These are phyloP conservation scores for Endothia cerciana DNA, from an alignment of 2,329 filamentous ascomycete species.

Conservation along the genomic window DNA sequence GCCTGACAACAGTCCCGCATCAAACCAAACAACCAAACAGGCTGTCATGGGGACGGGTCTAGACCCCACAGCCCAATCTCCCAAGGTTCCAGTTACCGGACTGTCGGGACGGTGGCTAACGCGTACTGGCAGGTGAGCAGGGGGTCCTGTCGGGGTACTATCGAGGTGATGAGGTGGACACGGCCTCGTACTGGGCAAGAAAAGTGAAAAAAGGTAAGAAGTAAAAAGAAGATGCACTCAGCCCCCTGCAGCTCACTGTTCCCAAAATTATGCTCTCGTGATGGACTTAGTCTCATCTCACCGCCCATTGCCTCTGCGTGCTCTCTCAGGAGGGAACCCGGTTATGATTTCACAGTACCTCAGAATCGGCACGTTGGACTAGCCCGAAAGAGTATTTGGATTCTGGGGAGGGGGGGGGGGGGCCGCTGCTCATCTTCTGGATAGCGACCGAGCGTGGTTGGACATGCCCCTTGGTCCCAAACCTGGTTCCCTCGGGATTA, in stretches of 20 bases:
- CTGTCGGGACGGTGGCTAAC: constrained; percentile 24
- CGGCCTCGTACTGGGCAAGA: not conserved
- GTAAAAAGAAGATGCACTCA: not conserved
- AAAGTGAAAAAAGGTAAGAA: not conserved
- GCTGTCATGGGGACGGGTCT: constrained; percentile 6
- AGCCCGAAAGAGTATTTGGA: not conserved
- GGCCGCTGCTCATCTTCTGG: not conserved
- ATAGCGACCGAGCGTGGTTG: not conserved
- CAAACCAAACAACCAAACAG: not conserved
- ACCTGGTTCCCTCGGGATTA: not conserved
- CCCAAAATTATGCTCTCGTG: not conserved
- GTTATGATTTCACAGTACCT: not conserved
- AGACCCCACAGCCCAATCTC: constrained; percentile 24
- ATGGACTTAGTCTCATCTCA: not conserved
- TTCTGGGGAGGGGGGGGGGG: no score
- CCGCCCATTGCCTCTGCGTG: not conserved
- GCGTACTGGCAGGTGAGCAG: constrained; percentile 9
- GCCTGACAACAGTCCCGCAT: not conserved
- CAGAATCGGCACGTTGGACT: not conserved
- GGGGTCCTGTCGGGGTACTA: not conserved
- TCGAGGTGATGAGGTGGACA: not conserved
- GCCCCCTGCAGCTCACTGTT: not conserved
- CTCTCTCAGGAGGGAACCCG: not conserved
- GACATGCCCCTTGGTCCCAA: not conserved
- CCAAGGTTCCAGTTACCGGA: constrained; percentile 20